Evolutionary conservation across 2,329 filamentous ascomycete species (phyloP).

Genomic region (Parastagonospora nodorum): DNA sequence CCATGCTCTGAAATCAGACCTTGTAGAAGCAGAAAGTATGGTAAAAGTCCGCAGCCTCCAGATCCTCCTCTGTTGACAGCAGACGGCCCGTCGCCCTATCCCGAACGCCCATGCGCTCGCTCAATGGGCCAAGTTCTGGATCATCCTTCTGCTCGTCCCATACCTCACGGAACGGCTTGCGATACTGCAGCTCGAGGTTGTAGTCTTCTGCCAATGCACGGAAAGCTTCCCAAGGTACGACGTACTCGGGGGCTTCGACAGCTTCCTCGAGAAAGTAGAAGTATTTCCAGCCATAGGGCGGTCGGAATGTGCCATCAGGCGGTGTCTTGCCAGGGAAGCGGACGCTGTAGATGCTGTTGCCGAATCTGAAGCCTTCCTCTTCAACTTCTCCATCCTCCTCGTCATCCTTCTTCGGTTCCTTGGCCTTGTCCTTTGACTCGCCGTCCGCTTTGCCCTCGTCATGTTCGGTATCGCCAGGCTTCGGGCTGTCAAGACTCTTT

Average conservation of each 20-base stretch:
- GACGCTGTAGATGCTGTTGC: conserved; percentile 90
- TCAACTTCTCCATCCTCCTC: conserved; percentile 54
- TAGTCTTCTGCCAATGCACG: conserved; percentile 94
- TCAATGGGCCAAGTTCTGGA: conserved; percentile 76
- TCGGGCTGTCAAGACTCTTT: conserved; percentile 48
- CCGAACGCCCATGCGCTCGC: conserved; percentile 93
- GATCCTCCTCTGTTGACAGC: conserved; percentile 80
- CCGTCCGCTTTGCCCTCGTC: conserved; percentile 30
- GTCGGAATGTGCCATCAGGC: conserved; percentile 86
- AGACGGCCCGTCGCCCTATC: conserved; percentile 69
- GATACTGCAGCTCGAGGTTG: conserved; percentile 93
- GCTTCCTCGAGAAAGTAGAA: conserved; percentile 95
- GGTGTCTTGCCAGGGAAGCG: conserved; percentile 84
- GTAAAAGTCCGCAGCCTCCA: conserved; percentile 85
- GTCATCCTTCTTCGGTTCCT: conserved; percentile 50
- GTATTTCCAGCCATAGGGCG: conserved; percentile 97
- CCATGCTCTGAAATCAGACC: conserved; percentile 59
- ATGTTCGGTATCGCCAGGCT: conserved; percentile 45
- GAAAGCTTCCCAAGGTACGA: conserved; percentile 98
- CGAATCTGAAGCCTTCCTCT: conserved; percentile 71
- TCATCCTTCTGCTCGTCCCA: conserved; percentile 93
- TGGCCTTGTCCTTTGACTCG: conserved; percentile 22
- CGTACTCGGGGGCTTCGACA: conserved; percentile 95
- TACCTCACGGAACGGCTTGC: conserved; percentile 86
- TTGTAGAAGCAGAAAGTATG: conserved; percentile 98